A percentile compares a stretch with the other conserved stretches of the same genome.
Conservation (phyloP, 495 filamentous ascomycete genomes). For the Hypoxylon subgilvum region DNA sequence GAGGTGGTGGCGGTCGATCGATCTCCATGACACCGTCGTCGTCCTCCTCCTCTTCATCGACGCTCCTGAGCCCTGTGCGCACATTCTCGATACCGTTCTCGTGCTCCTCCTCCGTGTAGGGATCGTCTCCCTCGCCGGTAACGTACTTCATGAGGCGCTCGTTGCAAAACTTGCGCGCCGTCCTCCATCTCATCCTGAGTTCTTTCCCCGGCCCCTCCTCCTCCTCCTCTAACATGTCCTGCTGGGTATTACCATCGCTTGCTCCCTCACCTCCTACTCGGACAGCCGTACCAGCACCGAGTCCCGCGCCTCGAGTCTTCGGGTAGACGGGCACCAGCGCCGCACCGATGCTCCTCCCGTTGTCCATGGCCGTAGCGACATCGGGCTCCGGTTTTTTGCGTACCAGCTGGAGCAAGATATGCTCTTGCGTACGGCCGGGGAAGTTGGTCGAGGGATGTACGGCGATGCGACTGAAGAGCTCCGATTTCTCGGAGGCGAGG, state of each 20-base stretch:
- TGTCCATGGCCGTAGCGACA: conserved; percentile 73
- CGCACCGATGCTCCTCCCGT: conserved; percentile 55
- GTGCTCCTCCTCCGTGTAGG: conserved; percentile 72
- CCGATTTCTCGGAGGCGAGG: conserved; percentile 62
- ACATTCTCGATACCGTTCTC: conserved; percentile 71
- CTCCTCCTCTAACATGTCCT: not conserved
- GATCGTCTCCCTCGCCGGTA: conserved; percentile 55
- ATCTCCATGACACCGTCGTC: conserved; percentile 49
- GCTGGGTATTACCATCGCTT: not conserved
- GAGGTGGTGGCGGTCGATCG: conserved; percentile 50
- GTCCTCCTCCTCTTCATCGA: conserved; percentile 58
- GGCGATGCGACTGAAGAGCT: conserved; percentile 65
- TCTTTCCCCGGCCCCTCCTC: conserved; percentile 44
- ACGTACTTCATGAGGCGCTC: conserved; percentile 49
- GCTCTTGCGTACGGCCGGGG: conserved; percentile 72
- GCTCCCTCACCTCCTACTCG: not conserved
- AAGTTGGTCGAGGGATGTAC: conserved; percentile 78
- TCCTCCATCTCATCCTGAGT: conserved; percentile 51
- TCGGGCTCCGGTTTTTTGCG: conserved; percentile 82
- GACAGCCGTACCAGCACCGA: no score
- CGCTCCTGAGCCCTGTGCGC: conserved; percentile 68
- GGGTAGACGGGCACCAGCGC: conserved; percentile 1
- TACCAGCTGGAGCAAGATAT: conserved; percentile 66
- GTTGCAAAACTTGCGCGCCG: conserved; percentile 46
- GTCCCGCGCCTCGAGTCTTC: no score